Conservation (phyloP, 169 alveolate species). For the Babesia ovis region DNA sequence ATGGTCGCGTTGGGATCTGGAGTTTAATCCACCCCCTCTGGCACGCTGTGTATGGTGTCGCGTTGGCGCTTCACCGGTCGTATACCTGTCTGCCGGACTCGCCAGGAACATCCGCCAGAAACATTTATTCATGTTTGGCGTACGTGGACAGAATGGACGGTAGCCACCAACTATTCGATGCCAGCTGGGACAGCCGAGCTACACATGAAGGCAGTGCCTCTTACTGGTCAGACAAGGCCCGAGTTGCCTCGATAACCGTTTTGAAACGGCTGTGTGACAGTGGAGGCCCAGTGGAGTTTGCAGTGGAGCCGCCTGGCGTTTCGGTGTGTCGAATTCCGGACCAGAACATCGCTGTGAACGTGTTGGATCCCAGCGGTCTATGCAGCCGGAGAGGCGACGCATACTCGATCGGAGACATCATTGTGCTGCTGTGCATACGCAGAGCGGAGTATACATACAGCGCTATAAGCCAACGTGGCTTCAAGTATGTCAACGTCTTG, state of each 20-base stretch:
- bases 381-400: constrained; percentile 62
- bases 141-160: constrained; percentile 43
- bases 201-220: constrained; percentile 15
- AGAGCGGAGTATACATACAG: constrained; percentile 73
- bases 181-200: constrained; percentile 46
- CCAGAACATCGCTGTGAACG: constrained; percentile 42
- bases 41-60: too few species aligned
- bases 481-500: constrained; percentile 75
- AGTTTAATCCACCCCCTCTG: too few species aligned
- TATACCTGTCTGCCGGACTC: too few species aligned
- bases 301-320: constrained; percentile 32
- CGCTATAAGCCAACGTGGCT: constrained; percentile 71
- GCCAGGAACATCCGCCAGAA: too few species aligned
- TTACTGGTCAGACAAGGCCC: constrained; percentile 46
- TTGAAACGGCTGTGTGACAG: constrained; percentile 13
- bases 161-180: constrained; percentile 34
- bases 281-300: constrained; percentile 33
- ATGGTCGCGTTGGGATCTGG: too few species aligned
- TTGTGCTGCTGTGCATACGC: constrained; percentile 18
- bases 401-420: constrained; percentile 55
- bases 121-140: too few species aligned
- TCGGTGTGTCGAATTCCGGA: constrained; percentile 59
- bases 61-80: too few species aligned
- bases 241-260: constrained; percentile 25
- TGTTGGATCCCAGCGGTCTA: constrained; percentile 61